These are phyloP conservation scores for Punica granatum DNA, from an alignment of 345 rosid genomes.

Conservation along the genomic window DNA sequence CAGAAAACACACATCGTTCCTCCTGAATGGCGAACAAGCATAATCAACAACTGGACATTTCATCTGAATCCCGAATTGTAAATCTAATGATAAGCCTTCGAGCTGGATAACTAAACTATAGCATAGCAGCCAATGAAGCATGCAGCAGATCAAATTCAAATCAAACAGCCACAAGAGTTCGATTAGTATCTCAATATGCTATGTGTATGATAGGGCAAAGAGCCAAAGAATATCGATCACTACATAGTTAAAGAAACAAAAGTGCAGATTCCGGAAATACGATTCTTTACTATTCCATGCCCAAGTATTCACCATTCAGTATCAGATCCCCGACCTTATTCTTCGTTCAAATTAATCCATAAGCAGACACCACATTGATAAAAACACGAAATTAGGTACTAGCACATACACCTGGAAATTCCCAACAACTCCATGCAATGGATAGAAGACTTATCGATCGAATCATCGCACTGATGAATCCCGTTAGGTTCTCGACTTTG, in stretches of 20 bases:
- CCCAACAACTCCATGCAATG: neutral
- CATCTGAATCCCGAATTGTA: neutral
- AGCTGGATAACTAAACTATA: neutral
- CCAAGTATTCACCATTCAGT: neutral
- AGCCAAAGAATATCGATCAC: too few species aligned
- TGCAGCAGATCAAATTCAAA: neutral
- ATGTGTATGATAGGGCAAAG: neutral
- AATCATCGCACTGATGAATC: too few species aligned
- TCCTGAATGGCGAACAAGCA: conserved; percentile 29
- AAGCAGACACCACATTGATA: neutral
- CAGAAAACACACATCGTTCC: conserved; percentile 95
- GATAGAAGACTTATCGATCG: neutral
- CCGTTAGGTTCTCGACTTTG: too few species aligned
- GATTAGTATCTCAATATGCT: neutral
- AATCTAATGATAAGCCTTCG: neutral
- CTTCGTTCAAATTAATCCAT: neutral
- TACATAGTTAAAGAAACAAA: too few species aligned
- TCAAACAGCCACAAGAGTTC: neutral
- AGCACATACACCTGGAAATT: neutral
- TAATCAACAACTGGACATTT: neutral
- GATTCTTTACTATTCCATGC: neutral
- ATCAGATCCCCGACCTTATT: neutral
- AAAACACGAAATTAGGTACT: neutral
- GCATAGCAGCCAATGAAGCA: neutral
- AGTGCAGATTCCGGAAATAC: neutral